A percentile compares a stretch with the other conserved stretches of the same genome.
Conservation (phyloP, 345 rosid genomes). For the Litchi chinensis region DNA sequence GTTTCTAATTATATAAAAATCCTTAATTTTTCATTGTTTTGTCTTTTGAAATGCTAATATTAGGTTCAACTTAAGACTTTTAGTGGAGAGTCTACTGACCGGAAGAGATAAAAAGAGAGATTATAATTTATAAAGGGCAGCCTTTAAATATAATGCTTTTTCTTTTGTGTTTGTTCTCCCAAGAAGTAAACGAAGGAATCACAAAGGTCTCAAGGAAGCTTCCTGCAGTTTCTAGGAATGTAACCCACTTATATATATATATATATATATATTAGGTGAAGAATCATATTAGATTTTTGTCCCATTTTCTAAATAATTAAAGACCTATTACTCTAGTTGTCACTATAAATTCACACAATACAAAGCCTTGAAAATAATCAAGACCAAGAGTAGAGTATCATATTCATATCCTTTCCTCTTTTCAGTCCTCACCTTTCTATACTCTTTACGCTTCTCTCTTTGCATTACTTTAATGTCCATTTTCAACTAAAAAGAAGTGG, state of each 20-base stretch:
- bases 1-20: background rate
- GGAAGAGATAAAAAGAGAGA: background rate
- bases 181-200: slow-evolving; percentile 12
- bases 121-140: background rate
- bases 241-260: background rate
- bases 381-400: slow-evolving; percentile 7
- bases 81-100: background rate
- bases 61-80: background rate
- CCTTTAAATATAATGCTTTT: background rate
- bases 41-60: background rate
- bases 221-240: slow-evolving; percentile 16
- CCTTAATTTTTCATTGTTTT: background rate
- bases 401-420: background rate
- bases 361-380: background rate
- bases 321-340: background rate
- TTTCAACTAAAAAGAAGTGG: background rate
- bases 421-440: slow-evolving; percentile 2
- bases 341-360: slow-evolving; percentile 11
- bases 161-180: slow-evolving; percentile 9
- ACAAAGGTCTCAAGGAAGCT: slow-evolving; percentile 23
- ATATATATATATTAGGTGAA: background rate
- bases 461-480: background rate
- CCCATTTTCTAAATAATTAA: slow-evolving; percentile 4
- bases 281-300: slow-evolving; percentile 1
- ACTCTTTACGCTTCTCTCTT: slow-evolving; percentile 17